Conservation (phyloP, 2,329 filamentous ascomycete genomes). For the Alternaria ventricosa region DNA sequence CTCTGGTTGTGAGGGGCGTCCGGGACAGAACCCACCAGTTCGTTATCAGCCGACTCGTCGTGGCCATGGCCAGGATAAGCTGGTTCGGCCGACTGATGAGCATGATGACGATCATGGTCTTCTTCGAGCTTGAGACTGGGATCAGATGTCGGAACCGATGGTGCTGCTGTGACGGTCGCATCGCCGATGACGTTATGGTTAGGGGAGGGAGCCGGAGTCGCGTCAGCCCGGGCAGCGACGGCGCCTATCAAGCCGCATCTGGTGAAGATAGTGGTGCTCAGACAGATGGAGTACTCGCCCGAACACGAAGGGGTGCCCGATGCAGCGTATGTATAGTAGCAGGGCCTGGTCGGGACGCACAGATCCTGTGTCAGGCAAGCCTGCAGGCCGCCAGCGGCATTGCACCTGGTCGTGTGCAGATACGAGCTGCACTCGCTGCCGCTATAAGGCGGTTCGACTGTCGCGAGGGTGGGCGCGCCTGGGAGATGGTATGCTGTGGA, state of each 20-base stretch:
- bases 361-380: not conserved
- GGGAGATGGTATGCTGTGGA: no score
- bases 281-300: not conserved
- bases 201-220: not conserved
- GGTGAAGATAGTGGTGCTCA: not conserved
- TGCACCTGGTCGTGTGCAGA: not conserved
- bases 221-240: not conserved
- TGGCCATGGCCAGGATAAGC: not conserved
- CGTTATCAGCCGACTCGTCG: not conserved
- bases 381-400: not conserved
- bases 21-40: not conserved
- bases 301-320: not conserved
- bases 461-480: no score
- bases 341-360: not conserved
- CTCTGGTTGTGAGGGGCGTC: not conserved
- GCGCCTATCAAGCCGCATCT: not conserved
- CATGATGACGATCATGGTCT: no score
- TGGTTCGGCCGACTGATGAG: not conserved
- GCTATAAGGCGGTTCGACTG: no score
- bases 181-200: not conserved
- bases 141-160: not conserved
- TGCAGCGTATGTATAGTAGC: not conserved
- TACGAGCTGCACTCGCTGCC: not conserved
- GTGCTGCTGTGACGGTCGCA: not conserved
- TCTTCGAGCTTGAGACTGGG: not conserved